A percentile compares a stretch with the other conserved stretches of the same genome.
phyloP scores from a whole-genome alignment of 768 basidiomycete species.

The Suillus weaverae region DNA sequence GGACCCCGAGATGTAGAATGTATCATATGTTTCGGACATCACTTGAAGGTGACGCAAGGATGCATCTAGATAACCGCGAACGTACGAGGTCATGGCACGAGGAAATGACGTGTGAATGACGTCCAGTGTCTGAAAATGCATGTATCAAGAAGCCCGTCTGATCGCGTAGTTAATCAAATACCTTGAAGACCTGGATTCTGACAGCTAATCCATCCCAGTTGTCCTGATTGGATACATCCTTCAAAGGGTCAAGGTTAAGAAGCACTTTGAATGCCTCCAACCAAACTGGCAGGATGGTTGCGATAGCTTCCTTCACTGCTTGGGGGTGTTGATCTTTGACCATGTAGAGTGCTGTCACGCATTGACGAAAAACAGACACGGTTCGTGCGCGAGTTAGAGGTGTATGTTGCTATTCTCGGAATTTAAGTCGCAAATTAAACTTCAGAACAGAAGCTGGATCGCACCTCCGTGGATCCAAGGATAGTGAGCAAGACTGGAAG shows the following conservation, averaged over 20 bases:
- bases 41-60: constrained; percentile 60
- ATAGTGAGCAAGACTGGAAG: constrained; percentile 83
- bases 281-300: constrained; percentile 85
- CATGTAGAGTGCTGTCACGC: constrained; percentile 87
- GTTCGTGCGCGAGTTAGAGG: constrained; percentile 83
- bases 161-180: constrained; percentile 30
- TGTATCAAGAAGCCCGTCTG: not conserved
- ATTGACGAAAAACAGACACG: constrained; percentile 88
- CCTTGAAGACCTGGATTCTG: constrained; percentile 84
- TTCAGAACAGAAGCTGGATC: not conserved
- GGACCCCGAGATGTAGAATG: constrained; percentile 58
- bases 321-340: constrained; percentile 92
- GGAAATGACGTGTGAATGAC: constrained; percentile 82
- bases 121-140: constrained; percentile 64
- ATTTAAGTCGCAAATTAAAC: constrained; percentile 7
- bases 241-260: constrained; percentile 59
- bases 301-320: constrained; percentile 79
- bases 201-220: constrained; percentile 85
- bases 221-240: constrained; percentile 55
- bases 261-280: constrained; percentile 85
- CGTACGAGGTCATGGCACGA: constrained; percentile 61
- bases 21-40: constrained; percentile 59
- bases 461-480: constrained; percentile 72
- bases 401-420: constrained; percentile 54
- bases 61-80: constrained; percentile 57